Conservation (phyloP, 805 yeast species). For the Wickerhamiella domercqiae region DNA sequence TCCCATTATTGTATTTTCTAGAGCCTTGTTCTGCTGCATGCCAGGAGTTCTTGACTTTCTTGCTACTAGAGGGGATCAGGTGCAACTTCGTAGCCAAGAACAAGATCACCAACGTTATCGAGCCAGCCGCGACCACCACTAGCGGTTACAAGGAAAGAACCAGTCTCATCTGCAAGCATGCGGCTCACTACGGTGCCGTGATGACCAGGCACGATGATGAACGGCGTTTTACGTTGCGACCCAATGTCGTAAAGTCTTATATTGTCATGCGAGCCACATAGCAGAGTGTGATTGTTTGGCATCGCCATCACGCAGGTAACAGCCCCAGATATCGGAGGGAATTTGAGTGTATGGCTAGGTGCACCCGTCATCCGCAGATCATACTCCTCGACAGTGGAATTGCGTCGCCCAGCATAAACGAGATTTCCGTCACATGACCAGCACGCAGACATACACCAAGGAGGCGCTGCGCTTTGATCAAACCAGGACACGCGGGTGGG, state of each 20-base stretch:
- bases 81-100: conserved; percentile 52
- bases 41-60: too few species aligned
- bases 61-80: too few species aligned
- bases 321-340: conserved; percentile 83
- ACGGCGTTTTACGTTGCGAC: conserved; percentile 39
- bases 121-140: conserved; percentile 97
- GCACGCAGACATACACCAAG: conserved; percentile 77
- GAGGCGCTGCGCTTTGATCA: conserved; percentile 58
- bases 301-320: conserved; percentile 65
- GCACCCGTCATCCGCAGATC: conserved; percentile 27
- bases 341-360: conserved; percentile 44
- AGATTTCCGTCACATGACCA: conserved; percentile 78
- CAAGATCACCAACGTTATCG: conserved; percentile 64
- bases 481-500: conserved; percentile 31
- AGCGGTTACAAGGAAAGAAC: conserved; percentile 75
- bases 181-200: conserved; percentile 81
- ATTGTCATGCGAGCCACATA: conserved; percentile 86
- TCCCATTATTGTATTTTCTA: too few species aligned
- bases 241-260: conserved; percentile 67
- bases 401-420: conserved; percentile 76
- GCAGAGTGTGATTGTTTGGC: conserved; percentile 63
- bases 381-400: conserved; percentile 58
- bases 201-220: conserved; percentile 87
- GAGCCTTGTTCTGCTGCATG: too few species aligned
- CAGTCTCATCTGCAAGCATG: conserved; percentile 69